Evolutionary conservation across 1,284 basidiomycete genomes (phyloP), one percentile per base, ranked within the genome.

Genomic region (Apiotrichum sp.): DNA sequence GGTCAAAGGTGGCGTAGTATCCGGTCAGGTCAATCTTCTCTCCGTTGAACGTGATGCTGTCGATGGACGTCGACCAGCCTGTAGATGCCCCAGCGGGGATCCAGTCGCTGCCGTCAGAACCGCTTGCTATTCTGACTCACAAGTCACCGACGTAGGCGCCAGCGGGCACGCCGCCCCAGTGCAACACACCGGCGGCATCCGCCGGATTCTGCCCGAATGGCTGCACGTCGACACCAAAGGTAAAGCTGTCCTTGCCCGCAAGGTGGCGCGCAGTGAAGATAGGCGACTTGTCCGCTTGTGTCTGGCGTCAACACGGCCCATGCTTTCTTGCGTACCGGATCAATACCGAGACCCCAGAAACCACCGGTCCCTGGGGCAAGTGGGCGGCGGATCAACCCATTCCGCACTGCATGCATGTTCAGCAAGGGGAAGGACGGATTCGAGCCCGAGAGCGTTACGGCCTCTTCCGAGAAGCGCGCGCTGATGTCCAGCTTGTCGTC

Each of bases 91-190:
- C 58, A 1, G 59, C 59, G 3, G 56, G 29, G 5, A 73, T 29
- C 74, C 74, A 76, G 47, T 73, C 70, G 46, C 74, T 75, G 45
- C 0, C 14, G 46, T 41, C 33, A 14, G 40, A 6, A 43, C 10
- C 51, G 50, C 34, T n/a, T 16, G 41, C 34, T 38, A 31, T 7
- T 13, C 7, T 2, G 2, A 57, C 73, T 62, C 46, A 76, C 72
- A 76, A 75, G 36, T 63, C 52, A 4, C 73, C 73, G 1, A 57
- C 50, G 50, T 67, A 72, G 0, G 59, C 53, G 3, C 42, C 53
- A 1, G 39, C n/a, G 0, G 70, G 71, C 22, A 65, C 69, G 8
- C 65, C 74, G 6, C 74, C 74, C 72, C 73, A 76, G 55, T 74
- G 70, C 1, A 75, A 51, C 0, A 46, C 61, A 0, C 74, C 74